Percentiles rank a stretch among this genome's conserved stretches.
Conservation (phyloP, 2,329 filamentous ascomycete genomes). For the Aulographum hederae region DNA sequence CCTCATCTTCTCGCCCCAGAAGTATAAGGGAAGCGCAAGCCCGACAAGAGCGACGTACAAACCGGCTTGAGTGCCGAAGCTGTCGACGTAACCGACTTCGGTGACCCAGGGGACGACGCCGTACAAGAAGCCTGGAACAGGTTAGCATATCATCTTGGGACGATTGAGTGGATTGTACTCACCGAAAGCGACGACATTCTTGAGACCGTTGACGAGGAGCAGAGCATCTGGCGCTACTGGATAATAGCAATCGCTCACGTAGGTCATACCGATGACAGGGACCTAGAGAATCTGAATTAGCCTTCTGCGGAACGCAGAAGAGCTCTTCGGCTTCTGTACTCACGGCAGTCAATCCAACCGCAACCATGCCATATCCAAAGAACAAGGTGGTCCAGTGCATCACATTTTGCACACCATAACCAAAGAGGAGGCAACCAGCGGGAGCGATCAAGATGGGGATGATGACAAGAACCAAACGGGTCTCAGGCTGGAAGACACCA, state of each 20-base stretch:
- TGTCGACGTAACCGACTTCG: constrained; percentile 15
- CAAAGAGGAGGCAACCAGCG: constrained; percentile 25
- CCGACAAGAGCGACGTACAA: constrained; percentile 17
- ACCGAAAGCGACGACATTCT: constrained; percentile 30
- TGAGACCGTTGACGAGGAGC: constrained; percentile 14
- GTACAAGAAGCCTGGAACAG: constrained; percentile 27
- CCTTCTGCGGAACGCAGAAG: no score
- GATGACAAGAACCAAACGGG: constrained; percentile 20
- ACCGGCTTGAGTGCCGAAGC: constrained; percentile 19
- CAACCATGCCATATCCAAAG: constrained; percentile 28
- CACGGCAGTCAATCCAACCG: constrained; percentile 21
- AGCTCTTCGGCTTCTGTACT: no score
- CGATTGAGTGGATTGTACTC: no score
- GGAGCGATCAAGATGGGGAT: constrained; percentile 23
- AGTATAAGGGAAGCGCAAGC: constrained; percentile 13
- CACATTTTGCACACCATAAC: constrained; percentile 22
- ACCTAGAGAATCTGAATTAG: no score
- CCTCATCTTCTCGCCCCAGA: constrained; percentile 15
- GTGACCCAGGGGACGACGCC: constrained; percentile 25
- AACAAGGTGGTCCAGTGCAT: constrained; percentile 26
- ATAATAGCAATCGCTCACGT: constrained; percentile 4
- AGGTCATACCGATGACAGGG: constrained; percentile 14
- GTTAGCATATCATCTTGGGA: no score
- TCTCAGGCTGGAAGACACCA: constrained; percentile 28
- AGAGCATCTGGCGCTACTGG: constrained; percentile 2